Conservation (phyloP, 768 basidiomycete genomes). For the Udeniomyces megalosporus region DNA sequence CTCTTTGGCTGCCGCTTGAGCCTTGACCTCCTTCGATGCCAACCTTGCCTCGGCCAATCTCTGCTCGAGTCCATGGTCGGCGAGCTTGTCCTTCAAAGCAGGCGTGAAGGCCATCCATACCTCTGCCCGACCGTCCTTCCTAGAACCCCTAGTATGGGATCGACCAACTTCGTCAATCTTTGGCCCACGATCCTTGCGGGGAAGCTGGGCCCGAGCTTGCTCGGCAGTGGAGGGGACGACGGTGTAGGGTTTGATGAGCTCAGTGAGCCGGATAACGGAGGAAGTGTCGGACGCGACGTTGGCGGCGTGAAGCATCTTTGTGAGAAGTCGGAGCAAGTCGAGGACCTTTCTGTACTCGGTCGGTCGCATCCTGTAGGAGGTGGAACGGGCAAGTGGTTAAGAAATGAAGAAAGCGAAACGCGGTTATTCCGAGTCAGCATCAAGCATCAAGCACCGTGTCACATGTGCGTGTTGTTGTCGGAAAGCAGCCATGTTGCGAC, state of each 20-base stretch:
- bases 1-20: not conserved
- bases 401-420: not conserved
- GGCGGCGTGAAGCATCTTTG: not conserved
- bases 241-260: not conserved
- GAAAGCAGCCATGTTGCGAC: too few relatives aligned
- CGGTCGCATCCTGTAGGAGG: not conserved
- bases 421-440: not conserved
- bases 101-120: not conserved
- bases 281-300: not conserved
- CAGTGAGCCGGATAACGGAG: not conserved
- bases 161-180: not conserved
- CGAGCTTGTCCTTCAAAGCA: not conserved
- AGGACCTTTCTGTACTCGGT: not conserved
- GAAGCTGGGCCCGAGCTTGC: not conserved
- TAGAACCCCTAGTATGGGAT: constrained; percentile 4
- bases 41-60: not conserved
- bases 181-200: not conserved
- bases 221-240: not conserved
- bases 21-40: not conserved
- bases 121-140: not conserved
- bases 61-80: not conserved
- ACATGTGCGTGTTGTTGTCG: not conserved
- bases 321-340: not conserved
- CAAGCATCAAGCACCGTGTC: too few relatives aligned
- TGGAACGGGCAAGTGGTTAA: not conserved